Percentiles rank a stretch among this genome's conserved stretches.
These are phyloP conservation scores for Mucor racemosus DNA, from an alignment of 371 early-diverging fungal genomes.

Conservation along the genomic window DNA sequence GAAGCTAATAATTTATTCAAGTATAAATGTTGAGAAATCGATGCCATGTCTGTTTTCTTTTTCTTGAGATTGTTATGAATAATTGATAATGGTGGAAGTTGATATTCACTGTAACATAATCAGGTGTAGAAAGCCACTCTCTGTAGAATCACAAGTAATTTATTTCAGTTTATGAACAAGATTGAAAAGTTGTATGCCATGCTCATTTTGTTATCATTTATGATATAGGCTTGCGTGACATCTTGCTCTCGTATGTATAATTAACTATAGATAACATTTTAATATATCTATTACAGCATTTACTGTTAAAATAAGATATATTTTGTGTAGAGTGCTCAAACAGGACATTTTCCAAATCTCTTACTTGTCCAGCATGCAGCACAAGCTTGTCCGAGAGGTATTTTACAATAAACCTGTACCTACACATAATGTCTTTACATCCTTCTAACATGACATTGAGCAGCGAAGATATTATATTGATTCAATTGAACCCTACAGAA, in stretches of 20 bases:
- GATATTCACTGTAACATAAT: constrained; percentile 67
- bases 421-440: no score
- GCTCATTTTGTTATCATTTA: background rate
- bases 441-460: no score
- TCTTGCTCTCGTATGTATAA: constrained; percentile 71
- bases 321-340: constrained; percentile 79
- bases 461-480: constrained; percentile 73
- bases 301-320: constrained; percentile 55
- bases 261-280: background rate
- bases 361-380: constrained; percentile 81
- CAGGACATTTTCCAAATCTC: constrained; percentile 55
- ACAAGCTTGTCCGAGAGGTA: constrained; percentile 54
- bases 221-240: constrained; percentile 67
- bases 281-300: background rate
- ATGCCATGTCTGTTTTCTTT: background rate
- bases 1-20: no score
- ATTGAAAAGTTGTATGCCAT: background rate
- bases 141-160: constrained; percentile 39
- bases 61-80: background rate
- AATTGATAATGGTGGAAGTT: constrained; percentile 23
- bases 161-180: background rate
- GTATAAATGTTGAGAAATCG: no score
- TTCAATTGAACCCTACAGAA: constrained; percentile 74
- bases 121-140: constrained; percentile 55
- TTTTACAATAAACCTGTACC: background rate